Conservation (phyloP, 1,284 basidiomycete species). For the Cerioporus squamosus region DNA sequence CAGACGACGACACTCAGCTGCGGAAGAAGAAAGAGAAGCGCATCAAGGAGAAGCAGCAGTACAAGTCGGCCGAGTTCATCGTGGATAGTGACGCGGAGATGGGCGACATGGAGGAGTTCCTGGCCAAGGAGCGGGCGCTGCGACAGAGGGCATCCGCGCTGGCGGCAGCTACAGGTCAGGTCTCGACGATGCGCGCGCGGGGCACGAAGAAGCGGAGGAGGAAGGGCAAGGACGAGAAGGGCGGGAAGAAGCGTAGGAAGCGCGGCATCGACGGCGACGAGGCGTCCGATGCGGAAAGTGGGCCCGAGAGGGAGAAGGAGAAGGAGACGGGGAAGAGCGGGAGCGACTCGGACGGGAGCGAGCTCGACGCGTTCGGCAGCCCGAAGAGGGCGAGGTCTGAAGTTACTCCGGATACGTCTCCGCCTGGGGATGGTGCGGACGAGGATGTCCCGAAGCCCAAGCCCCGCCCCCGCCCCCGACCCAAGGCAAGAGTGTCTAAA, state of each 20-base stretch:
- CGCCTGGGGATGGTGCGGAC: constrained; percentile 13
- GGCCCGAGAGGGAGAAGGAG: constrained; percentile 1
- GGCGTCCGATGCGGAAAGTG: constrained; percentile 21
- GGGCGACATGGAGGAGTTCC: constrained; percentile 78
- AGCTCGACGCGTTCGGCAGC: constrained; percentile 29
- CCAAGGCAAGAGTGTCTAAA: constrained; percentile 7
- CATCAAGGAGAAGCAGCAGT: constrained; percentile 73
- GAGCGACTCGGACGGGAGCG: constrained; percentile 26
- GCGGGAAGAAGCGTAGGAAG: constrained; percentile 29
- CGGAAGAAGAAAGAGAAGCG: constrained; percentile 53
- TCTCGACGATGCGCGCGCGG: constrained; percentile 62
- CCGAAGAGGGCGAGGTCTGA: constrained; percentile 25
- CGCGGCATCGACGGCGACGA: constrained; percentile 16
- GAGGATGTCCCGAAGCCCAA: constrained; percentile 18
- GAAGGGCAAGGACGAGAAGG: constrained; percentile 36
- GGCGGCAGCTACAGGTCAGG: constrained; percentile 48
- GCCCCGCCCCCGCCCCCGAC: constrained; percentile 31
- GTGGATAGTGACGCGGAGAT: constrained; percentile 86
- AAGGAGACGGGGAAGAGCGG: constrained; percentile 1
- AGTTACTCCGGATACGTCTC: constrained; percentile 26
- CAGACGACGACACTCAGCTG: constrained; percentile 44
- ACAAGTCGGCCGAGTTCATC: constrained; percentile 91
- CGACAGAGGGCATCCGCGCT: constrained; percentile 53
- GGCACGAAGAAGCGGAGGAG: constrained; percentile 73
- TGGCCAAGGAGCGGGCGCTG: constrained; percentile 70